phyloP scores from a whole-genome alignment of 1,284 basidiomycete genomes.

The Pyrrhoderma noxium region DNA sequence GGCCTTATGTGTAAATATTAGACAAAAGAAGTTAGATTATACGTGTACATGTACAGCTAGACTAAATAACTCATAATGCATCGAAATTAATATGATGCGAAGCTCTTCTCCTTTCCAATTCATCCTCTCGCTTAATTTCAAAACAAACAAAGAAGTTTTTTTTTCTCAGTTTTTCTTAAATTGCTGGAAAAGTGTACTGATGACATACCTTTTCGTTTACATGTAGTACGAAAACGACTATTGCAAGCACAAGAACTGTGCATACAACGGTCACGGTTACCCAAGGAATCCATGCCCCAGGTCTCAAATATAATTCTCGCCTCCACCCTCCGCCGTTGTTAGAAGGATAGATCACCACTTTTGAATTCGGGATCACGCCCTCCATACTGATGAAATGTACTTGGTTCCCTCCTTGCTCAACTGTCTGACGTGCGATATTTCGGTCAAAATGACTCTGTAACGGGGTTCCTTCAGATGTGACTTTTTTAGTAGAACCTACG shows the following conservation, averaged over 20 bases:
- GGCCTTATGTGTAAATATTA: too few relatives aligned
- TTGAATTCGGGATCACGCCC: constrained; percentile 95
- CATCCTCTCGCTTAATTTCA: constrained; percentile 72
- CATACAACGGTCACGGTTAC: constrained; percentile 83
- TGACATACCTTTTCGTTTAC: constrained; percentile 79
- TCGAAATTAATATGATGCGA: constrained; percentile 97
- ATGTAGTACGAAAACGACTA: constrained; percentile 84
- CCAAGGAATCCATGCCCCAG: constrained; percentile 97
- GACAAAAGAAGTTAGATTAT: too few relatives aligned
- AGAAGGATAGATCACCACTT: constrained; percentile 90
- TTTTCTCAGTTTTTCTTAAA: too few relatives aligned
- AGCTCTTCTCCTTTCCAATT: constrained; percentile 77
- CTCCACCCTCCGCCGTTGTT: constrained; percentile 64
- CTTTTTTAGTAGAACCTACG: constrained; percentile 78
- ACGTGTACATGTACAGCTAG: too few relatives aligned
- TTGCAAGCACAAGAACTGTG: constrained; percentile 67
- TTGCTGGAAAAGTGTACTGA: too few relatives aligned
- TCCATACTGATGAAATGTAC: constrained; percentile 87
- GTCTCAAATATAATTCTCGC: constrained; percentile 84
- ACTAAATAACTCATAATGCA: constrained; percentile 51
- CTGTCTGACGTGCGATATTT: too few relatives aligned
- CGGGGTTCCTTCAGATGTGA: too few relatives aligned
- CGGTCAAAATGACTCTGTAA: too few relatives aligned
- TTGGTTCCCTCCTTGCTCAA: constrained; percentile 12
- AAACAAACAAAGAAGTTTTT: constrained; percentile 7